Percentiles rank a stretch among this genome's conserved stretches.
phyloP scores from a whole-genome alignment of 2,329 filamentous ascomycete species.

The Trichoderma citrinoviride region DNA sequence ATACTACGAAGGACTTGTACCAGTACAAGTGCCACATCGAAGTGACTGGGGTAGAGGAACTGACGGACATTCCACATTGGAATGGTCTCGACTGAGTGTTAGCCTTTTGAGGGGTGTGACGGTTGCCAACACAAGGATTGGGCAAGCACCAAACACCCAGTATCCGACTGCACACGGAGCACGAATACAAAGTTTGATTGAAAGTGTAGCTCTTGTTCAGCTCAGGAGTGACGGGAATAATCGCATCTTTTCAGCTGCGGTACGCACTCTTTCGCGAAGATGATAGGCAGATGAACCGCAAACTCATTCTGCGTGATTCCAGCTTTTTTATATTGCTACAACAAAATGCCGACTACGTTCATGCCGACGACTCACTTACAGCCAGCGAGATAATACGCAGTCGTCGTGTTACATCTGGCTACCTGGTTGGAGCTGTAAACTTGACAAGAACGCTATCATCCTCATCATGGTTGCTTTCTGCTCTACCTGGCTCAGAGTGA shows the following conservation, averaged over 20 bases:
- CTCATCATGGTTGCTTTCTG: background rate
- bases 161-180: background rate
- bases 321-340: background rate
- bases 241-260: background rate
- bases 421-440: background rate
- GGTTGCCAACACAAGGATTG: constrained; percentile 1
- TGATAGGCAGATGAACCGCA: background rate
- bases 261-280: background rate
- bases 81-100: constrained; percentile 20
- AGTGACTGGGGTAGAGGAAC: background rate
- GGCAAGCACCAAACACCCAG: background rate
- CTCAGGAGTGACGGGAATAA: background rate
- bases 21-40: constrained; percentile 12
- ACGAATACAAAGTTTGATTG: background rate
- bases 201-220: background rate
- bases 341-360: too few species aligned
- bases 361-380: too few species aligned
- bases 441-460: background rate
- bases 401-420: background rate
- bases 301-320: background rate
- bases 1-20: background rate
- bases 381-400: background rate
- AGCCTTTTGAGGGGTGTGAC: background rate
- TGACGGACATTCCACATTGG: constrained; percentile 9
- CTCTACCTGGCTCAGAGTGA: background rate